Percentiles rank a stretch among this genome's conserved stretches.
Conservation (phyloP, 2,329 filamentous ascomycete genomes). For the Xenoacremonium recifei region DNA sequence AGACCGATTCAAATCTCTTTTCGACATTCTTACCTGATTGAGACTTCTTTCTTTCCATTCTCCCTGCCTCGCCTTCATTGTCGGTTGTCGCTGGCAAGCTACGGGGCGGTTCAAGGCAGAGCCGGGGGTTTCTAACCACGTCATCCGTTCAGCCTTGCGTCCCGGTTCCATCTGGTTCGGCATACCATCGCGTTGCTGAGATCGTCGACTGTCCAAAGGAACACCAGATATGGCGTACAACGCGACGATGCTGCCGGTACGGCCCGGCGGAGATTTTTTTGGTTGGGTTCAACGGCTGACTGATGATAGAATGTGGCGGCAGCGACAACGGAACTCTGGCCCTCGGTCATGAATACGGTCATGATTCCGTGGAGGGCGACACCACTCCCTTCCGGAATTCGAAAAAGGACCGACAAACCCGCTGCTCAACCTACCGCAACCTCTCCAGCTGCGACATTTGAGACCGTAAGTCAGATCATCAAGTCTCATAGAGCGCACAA, state of each 20-base stretch:
- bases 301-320: conserved; percentile 38
- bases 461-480: conserved; percentile 14
- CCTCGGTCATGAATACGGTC: conserved; percentile 42
- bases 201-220: no score
- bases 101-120: conserved; percentile 1
- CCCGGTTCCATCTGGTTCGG: conserved; percentile 8
- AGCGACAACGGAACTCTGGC: conserved; percentile 44
- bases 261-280: conserved; percentile 8
- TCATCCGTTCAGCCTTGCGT: conserved; percentile 19
- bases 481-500: conserved; percentile 3
- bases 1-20: conserved; percentile 15
- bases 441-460: conserved; percentile 6
- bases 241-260: conserved; percentile 29
- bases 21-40: conserved; percentile 12
- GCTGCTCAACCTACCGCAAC: conserved; percentile 9
- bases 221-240: conserved; percentile 28
- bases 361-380: conserved; percentile 32
- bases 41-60: background rate
- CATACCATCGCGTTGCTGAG: conserved; percentile 6
- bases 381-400: conserved; percentile 7
- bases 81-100: conserved; percentile 8
- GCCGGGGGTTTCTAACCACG: conserved; percentile 13
- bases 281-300: conserved; percentile 17
- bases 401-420: conserved; percentile 7
- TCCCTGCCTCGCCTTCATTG: background rate